Evolutionary conservation across 75 land plant genomes (phyloP).

Genomic region (Gnetum montanum): DNA sequence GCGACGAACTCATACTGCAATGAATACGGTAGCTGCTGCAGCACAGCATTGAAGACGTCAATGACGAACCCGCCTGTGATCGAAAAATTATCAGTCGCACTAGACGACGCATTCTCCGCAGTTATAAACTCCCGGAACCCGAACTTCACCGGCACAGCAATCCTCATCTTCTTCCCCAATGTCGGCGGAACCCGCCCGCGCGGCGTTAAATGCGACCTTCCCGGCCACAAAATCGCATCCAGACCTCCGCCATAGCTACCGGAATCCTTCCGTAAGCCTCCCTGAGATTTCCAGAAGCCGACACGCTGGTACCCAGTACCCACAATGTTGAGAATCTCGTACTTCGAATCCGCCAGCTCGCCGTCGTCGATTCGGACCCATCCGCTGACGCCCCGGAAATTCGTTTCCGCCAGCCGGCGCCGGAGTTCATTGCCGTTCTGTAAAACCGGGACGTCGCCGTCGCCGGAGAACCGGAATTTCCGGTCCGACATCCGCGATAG

Average conservation of each 20-base stretch:
- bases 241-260: constrained; percentile 1
- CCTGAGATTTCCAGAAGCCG: constrained; percentile 20
- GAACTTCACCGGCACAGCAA: constrained; percentile 25
- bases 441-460: no score
- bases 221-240: constrained; percentile 26
- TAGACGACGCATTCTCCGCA: no score
- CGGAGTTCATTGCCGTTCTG: constrained; percentile 11
- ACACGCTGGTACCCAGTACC: constrained; percentile 14
- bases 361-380: background rate
- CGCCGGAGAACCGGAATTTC: no score
- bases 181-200: constrained; percentile 26
- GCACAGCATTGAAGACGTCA: constrained; percentile 22
- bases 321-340: constrained; percentile 23
- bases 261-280: no score
- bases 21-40: constrained; percentile 16
- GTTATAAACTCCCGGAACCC: constrained; percentile 24
- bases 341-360: constrained; percentile 6
- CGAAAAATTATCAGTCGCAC: no score
- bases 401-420: background rate
- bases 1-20: constrained; percentile 13
- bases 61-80: no score
- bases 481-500: no score
- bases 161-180: constrained; percentile 11
- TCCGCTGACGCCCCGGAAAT: constrained; percentile 9
- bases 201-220: constrained; percentile 10